These are phyloP conservation scores for Groenewaldozyma auringiensis DNA, from an alignment of 1,139 yeast species.

Conservation along the genomic window DNA sequence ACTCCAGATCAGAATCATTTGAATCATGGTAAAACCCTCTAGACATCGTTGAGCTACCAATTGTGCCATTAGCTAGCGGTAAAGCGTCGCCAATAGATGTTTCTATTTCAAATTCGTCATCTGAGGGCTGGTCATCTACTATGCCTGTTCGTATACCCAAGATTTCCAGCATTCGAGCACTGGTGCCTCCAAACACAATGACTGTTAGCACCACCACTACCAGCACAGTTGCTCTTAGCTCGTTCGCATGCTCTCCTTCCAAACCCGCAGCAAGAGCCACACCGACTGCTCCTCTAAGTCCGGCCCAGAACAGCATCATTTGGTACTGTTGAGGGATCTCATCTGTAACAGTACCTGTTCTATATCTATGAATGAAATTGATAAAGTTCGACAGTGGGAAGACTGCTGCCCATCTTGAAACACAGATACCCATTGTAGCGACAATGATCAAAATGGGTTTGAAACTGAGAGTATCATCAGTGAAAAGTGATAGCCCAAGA, in stretches of 20 bases:
- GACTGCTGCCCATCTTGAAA: constrained; percentile 96
- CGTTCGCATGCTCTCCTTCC: constrained; percentile 87
- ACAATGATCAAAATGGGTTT: constrained; percentile 88
- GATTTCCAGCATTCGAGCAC: constrained; percentile 95
- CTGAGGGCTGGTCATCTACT: constrained; percentile 71
- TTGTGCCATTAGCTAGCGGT: constrained; percentile 4
- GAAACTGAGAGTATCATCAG: constrained; percentile 91
- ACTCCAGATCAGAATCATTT: constrained; percentile 21
- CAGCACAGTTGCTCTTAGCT: constrained; percentile 84
- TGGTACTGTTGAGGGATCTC: constrained; percentile 94
- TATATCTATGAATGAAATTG: constrained; percentile 66
- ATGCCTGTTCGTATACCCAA: constrained; percentile 90
- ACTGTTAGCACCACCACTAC: constrained; percentile 97
- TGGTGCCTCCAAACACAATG: constrained; percentile 94
- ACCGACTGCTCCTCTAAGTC: constrained; percentile 97
- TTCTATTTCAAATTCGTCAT: constrained; percentile 93
- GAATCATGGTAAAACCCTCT: constrained; percentile 21
- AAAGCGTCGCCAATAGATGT: constrained; percentile 38
- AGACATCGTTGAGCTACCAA: constrained; percentile 12
- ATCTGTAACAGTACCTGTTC: constrained; percentile 48
- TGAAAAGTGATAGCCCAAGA: constrained; percentile 85
- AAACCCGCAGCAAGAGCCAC: constrained; percentile 97
- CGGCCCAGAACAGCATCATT: constrained; percentile 99
- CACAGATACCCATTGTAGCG: constrained; percentile 82
- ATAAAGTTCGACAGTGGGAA: constrained; percentile 84